These are phyloP conservation scores for Hypoxylon sp. DNA, from an alignment of 2,329 filamentous ascomycete genomes.

Conservation along the genomic window DNA sequence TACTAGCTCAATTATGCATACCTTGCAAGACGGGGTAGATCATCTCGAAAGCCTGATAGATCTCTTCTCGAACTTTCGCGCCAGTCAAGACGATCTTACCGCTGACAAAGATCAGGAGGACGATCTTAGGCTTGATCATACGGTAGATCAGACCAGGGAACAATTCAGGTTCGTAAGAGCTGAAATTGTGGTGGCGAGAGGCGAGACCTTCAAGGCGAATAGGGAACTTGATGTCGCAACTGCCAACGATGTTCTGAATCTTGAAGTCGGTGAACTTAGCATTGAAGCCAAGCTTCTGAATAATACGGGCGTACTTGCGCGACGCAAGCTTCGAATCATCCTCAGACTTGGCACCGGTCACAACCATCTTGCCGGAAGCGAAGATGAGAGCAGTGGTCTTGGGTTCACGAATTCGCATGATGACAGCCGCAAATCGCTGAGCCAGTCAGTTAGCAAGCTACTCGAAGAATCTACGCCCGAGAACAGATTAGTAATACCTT, in stretches of 20 bases:
- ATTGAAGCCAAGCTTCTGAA: slow-evolving; percentile 99
- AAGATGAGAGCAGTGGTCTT: slow-evolving; percentile 99
- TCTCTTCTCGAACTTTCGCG: slow-evolving; percentile 98
- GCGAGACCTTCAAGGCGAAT: slow-evolving; percentile 97
- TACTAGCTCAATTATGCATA: slow-evolving; percentile 58
- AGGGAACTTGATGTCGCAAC: slow-evolving; percentile 99
- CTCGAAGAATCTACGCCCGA: slow-evolving; percentile 29
- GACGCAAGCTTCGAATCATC: slow-evolving; percentile 98
- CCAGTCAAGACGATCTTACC: slow-evolving; percentile 98
- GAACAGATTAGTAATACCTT: slow-evolving; percentile 78
- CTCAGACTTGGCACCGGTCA: slow-evolving; percentile 97
- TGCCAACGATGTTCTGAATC: slow-evolving; percentile 99
- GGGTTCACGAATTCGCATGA: slow-evolving; percentile 99
- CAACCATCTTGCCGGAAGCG: slow-evolving; percentile 99
- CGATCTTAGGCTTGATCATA: slow-evolving; percentile 99
- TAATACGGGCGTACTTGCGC: slow-evolving; percentile 98
- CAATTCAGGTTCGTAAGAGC: slow-evolving; percentile 97
- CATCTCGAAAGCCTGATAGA: slow-evolving; percentile 96
- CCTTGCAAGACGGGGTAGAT: slow-evolving; percentile 96
- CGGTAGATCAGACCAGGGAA: slow-evolving; percentile 99
- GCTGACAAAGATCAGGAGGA: slow-evolving; percentile 96
- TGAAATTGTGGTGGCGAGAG: slow-evolving; percentile 98
- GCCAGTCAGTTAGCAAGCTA: slow-evolving; percentile 52
- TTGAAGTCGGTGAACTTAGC: slow-evolving; percentile 99
- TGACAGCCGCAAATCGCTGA: slow-evolving; percentile 97